Evolutionary conservation across 805 yeast species (phyloP).

Genomic region (Candida hispaniensis): DNA sequence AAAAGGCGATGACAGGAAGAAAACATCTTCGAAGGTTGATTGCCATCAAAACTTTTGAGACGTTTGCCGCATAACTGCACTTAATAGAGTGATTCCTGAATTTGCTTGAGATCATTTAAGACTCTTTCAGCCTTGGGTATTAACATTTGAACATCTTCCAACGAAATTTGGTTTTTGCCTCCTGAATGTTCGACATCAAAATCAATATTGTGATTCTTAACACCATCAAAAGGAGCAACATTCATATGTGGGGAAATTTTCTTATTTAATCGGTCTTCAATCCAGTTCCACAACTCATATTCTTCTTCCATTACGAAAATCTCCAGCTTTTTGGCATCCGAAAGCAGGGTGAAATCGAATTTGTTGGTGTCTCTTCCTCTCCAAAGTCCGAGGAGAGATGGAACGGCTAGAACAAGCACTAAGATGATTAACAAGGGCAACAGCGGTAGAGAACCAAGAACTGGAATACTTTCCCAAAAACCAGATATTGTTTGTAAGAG

Average conservation of each 20-base stretch:
- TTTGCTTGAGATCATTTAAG: no score
- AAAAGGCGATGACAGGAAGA: no score
- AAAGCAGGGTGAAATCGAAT: slow-evolving; percentile 15
- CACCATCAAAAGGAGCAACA: slow-evolving; percentile 14
- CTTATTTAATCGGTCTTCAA: slow-evolving; percentile 35
- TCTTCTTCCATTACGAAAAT: slow-evolving; percentile 39
- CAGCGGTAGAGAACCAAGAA: slow-evolving; percentile 8
- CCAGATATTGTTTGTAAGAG: slow-evolving; percentile 8
- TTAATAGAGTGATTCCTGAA: no score
- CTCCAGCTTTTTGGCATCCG: slow-evolving; percentile 21
- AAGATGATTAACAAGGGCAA: slow-evolving; percentile 8
- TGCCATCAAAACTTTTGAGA: no score
- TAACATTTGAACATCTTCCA: no score
- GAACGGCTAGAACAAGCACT: slow-evolving; percentile 12
- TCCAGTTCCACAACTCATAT: slow-evolving; percentile 64
- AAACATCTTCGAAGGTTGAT: no score
- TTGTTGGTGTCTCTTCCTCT: slow-evolving; percentile 11
- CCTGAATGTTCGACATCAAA: no score
- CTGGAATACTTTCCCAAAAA: slow-evolving; percentile 12
- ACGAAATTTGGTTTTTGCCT: no score
- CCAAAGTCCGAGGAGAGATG: slow-evolving; percentile 4
- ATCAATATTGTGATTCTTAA: no score
- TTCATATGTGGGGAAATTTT: slow-evolving; percentile 6
- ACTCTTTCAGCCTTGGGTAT: no score
- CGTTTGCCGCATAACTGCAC: no score